phyloP scores from a whole-genome alignment of 169 alveolate genomes.

The Eimeria maxima region DNA sequence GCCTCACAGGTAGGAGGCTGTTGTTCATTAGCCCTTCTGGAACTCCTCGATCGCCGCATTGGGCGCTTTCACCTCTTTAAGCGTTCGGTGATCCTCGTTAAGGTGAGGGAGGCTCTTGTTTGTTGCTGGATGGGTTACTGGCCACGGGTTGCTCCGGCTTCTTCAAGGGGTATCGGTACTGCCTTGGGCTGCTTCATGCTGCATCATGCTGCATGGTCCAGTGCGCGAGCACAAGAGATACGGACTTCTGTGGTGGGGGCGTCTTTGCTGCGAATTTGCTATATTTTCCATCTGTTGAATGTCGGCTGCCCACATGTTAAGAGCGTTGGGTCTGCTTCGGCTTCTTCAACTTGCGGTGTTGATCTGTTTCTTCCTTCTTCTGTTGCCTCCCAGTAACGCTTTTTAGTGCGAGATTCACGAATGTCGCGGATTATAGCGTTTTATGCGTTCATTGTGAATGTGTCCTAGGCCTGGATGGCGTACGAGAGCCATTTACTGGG shows the following conservation, averaged over 20 bases:
- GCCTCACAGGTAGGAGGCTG: conserved; percentile 84
- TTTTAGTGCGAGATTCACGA: not conserved
- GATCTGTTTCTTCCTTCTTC: not conserved
- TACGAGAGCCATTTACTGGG: conserved; percentile 85
- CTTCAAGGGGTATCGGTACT: not conserved
- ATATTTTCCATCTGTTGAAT: no score
- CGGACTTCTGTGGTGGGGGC: not conserved
- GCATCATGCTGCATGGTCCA: not conserved
- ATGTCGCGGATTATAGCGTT: not conserved
- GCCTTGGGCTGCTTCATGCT: not conserved
- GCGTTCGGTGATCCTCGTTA: conserved; percentile 83
- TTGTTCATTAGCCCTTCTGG: conserved; percentile 83
- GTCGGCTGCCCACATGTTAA: not conserved
- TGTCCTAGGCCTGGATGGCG: conserved; percentile 83
- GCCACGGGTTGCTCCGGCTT: not conserved
- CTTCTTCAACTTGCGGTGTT: not conserved
- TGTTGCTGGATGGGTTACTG: not conserved
- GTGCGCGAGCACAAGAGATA: not conserved
- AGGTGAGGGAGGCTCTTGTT: conserved; percentile 72
- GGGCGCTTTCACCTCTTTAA: conserved; percentile 83
- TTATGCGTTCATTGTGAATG: not conserved
- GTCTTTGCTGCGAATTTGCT: no score
- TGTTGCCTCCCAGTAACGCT: not conserved
- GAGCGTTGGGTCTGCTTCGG: not conserved
- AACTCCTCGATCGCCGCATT: conserved; percentile 82